Evolutionary conservation across 2,329 filamentous ascomycete species (phyloP), one percentile per base, ranked within the genome.

Genomic region (Plenodomus lindquistii): DNA sequence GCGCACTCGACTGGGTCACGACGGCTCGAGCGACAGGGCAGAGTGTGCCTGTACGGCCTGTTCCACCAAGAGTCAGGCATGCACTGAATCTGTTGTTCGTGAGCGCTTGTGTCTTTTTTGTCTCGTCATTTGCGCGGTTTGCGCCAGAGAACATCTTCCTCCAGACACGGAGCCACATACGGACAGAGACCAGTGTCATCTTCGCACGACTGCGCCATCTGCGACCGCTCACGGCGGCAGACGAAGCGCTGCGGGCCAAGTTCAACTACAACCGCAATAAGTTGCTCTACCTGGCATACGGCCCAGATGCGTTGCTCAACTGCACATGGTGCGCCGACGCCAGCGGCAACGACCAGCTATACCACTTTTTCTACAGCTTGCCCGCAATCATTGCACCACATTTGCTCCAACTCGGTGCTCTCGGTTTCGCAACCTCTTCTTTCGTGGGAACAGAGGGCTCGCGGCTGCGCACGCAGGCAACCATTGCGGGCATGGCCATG

Each of bases 131-230:
- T 0, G 86, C 90, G 0, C 56, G 75, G 49, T 85, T 91, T 65
- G 77, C 83, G 5, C 87, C 89, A 4, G 85, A 90, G 68, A 97
- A 97, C 74, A 77, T 97, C 71, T 96, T 97, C 79, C 67, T 73
- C 22, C 72, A 78, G 16, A 97, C 93, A 1, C 79, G 85, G 47
- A 94, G 90, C 42, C 89, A 92, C 27, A 84, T 97, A 16, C 88
- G 91, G 63, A 93, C 89, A 36, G 86, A 91, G n/a, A 86, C 84
- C 36, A 89, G 93, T 66, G 86, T 95, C 27, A 81, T 97, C 52
- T 94, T 96, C 73, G 84, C 82, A 50, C 88, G 93, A 15, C 80
- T 97, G 9, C 73, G 80, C 3, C 71, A 79, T 2, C 66, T 86
- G 1, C 81, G 86, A 0, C 75, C 80, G 0, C 77, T 89, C 2